Conservation (phyloP, 805 yeast species). For the Myxozyma kluyveri region DNA sequence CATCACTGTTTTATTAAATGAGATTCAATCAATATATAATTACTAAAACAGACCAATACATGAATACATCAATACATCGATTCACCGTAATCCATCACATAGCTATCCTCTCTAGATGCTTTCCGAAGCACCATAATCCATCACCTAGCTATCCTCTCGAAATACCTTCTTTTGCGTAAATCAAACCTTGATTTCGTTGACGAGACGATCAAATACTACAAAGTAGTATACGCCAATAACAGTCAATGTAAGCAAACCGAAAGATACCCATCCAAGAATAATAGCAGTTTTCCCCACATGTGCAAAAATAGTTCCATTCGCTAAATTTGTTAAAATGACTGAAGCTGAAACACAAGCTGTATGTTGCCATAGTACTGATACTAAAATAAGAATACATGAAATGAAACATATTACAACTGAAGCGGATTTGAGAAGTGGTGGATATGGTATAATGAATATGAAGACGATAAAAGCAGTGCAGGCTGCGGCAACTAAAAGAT, state of each 20-base stretch:
- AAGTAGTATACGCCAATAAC: slow-evolving; percentile 23
- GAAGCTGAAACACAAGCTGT: slow-evolving; percentile 23
- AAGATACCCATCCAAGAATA: slow-evolving; percentile 25
- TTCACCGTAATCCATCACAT: too few species aligned
- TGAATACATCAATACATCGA: too few species aligned
- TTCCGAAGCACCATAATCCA: too few species aligned
- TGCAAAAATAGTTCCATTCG: slow-evolving; percentile 21
- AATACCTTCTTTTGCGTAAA: too few species aligned
- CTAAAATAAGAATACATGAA: slow-evolving; percentile 16
- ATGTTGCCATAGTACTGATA: slow-evolving; percentile 29
- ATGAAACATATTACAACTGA: slow-evolving; percentile 14
- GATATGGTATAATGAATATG: slow-evolving; percentile 21
- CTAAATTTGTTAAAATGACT: slow-evolving; percentile 9
- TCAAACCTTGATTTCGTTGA: neutral
- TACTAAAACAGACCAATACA: too few species aligned
- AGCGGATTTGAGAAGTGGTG: slow-evolving; percentile 17
- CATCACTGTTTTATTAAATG: too few species aligned
- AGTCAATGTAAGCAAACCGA: slow-evolving; percentile 12
- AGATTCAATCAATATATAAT: too few species aligned
- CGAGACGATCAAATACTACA: slow-evolving; percentile 6
- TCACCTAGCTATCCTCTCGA: too few species aligned
- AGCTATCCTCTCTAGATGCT: too few species aligned
- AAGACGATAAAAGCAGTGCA: slow-evolving; percentile 19
- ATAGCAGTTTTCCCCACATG: slow-evolving; percentile 23
- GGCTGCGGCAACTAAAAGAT: slow-evolving; percentile 21